These are phyloP conservation scores for Chlorella variabilis DNA, from an alignment of 163 green algal species.

Conservation along the genomic window DNA sequence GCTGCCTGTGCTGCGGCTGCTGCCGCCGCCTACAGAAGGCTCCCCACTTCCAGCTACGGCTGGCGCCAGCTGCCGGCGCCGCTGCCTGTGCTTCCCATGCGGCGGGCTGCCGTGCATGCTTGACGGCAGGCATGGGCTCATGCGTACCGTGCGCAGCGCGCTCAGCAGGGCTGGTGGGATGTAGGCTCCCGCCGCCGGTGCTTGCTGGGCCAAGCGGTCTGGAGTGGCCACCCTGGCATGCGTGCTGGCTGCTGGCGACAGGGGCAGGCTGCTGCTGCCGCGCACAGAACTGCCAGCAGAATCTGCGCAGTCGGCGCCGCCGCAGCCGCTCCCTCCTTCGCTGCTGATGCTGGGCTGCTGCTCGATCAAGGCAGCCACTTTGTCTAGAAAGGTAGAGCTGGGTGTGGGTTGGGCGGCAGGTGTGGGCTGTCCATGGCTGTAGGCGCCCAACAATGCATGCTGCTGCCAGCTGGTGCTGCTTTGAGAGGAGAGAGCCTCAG, in stretches of 20 bases:
- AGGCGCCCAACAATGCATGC: neutral
- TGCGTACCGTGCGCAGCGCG: constrained; percentile 1
- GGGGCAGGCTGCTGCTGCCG: neutral
- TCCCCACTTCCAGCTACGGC: neutral
- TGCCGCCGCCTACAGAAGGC: neutral
- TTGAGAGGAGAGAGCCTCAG: too few species aligned
- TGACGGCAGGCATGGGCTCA: neutral
- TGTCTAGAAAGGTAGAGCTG: constrained; percentile 6
- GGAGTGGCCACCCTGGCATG: too few species aligned
- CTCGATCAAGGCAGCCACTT: neutral
- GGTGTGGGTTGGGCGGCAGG: neutral
- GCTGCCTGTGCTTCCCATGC: neutral
- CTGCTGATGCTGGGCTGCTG: neutral
- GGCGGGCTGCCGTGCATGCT: neutral
- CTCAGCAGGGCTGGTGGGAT: constrained; percentile 26
- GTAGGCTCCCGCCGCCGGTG: neutral
- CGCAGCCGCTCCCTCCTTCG: neutral
- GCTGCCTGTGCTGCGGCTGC: neutral
- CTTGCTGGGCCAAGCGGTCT: neutral
- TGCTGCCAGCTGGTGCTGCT: neutral
- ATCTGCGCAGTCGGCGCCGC: neutral
- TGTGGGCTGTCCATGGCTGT: neutral
- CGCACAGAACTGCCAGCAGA: neutral
- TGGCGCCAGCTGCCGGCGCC: neutral
- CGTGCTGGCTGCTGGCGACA: neutral